phyloP scores from a whole-genome alignment of 441 rosid species.

The Corymbia calophylla region DNA sequence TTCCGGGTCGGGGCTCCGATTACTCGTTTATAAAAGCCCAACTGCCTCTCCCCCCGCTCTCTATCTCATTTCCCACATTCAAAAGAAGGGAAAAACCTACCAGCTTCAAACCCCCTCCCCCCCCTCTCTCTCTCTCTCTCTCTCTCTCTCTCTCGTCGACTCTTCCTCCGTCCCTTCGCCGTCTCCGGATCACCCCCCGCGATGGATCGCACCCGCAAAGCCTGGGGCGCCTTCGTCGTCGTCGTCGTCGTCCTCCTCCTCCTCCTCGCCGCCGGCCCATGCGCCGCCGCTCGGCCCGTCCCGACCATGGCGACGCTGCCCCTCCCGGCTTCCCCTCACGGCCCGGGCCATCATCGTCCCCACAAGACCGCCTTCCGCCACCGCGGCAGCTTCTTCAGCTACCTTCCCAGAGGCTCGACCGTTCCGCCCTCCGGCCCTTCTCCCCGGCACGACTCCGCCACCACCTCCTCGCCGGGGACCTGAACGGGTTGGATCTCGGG shows the following conservation, averaged over 20 bases:
- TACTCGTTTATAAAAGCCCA: neutral
- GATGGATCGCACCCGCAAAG: neutral
- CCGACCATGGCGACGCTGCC: neutral
- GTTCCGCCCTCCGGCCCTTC: fast-evolving
- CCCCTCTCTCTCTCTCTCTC: neutral
- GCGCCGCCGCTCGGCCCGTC: neutral
- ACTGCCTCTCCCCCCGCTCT: neutral
- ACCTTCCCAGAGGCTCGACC: neutral
- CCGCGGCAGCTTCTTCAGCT: neutral
- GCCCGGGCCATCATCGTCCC: neutral
- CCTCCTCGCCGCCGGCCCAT: neutral
- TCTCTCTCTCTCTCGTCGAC: neutral
- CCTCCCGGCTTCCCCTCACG: neutral
- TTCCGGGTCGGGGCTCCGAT: neutral
- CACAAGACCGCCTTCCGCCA: neutral
- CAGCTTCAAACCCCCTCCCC: neutral
- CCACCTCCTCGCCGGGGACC: neutral
- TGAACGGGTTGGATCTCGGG: neutral
- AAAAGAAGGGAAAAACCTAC: neutral
- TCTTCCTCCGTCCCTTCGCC: neutral
- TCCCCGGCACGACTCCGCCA: neutral
- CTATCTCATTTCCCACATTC: neutral
- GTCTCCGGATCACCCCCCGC: neutral
- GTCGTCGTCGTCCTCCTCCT: neutral
- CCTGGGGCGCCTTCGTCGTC: neutral